phyloP scores from a whole-genome alignment of 164 flowering plant species.

The Magnolia kwangsiensis region DNA sequence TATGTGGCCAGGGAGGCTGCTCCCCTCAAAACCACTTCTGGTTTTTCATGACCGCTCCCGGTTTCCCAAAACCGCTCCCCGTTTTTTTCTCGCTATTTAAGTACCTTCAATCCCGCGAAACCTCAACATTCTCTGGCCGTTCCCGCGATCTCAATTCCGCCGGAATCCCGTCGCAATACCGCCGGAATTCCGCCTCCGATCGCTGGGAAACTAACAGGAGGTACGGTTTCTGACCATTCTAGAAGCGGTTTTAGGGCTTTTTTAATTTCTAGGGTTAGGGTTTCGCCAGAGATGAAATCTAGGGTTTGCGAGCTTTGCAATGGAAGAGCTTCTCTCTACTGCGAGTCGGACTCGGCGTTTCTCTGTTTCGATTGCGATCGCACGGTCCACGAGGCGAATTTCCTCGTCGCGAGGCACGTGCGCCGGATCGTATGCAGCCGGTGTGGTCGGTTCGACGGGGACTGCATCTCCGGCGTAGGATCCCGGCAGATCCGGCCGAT shows the following conservation, averaged over 20 bases:
- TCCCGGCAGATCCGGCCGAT: neutral
- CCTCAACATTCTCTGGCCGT: neutral
- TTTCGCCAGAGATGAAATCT: neutral
- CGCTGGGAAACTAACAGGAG: conserved; percentile 9
- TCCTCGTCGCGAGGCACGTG: conserved; percentile 27
- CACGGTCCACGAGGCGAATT: conserved; percentile 28
- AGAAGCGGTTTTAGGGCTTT: neutral
- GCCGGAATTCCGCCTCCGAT: neutral
- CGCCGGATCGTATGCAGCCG: conserved; percentile 15
- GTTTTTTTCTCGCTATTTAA: neutral
- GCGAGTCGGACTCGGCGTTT: conserved; percentile 28
- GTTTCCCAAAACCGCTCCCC: neutral
- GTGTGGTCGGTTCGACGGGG: conserved; percentile 11
- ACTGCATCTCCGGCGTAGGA: conserved; percentile 13
- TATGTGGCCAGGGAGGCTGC: conserved; percentile 22
- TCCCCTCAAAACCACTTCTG: neutral
- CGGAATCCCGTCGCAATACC: neutral
- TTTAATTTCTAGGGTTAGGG: neutral
- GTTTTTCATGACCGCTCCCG: neutral
- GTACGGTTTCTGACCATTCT: conserved; percentile 1
- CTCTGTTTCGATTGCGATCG: conserved; percentile 28
- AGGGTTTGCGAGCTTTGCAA: conserved; percentile 26
- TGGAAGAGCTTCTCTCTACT: conserved; percentile 18
- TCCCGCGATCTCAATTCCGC: neutral
- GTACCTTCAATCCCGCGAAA: neutral